phyloP scores from a whole-genome alignment of 257 asterid species.

The Coffea eugenioides region DNA sequence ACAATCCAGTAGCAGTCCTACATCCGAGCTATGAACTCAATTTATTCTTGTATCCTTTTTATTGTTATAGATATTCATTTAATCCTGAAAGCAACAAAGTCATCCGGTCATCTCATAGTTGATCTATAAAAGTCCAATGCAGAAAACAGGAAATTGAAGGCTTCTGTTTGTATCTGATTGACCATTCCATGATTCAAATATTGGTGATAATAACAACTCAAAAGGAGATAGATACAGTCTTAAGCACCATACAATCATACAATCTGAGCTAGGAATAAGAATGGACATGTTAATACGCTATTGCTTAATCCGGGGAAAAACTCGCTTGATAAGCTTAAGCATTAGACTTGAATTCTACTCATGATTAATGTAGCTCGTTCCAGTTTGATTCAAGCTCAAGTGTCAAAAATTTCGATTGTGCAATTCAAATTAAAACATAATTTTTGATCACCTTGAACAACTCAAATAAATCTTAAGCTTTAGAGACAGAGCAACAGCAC shows the following conservation, averaged over 20 bases:
- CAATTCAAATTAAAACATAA: too few species aligned
- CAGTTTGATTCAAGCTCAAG: too few species aligned
- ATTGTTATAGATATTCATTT: background rate
- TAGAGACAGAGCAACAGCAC: too few species aligned
- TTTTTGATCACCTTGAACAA: too few species aligned
- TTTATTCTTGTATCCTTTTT: background rate
- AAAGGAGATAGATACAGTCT: background rate
- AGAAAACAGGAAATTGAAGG: background rate
- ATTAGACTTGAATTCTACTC: background rate
- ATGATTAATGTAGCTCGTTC: background rate
- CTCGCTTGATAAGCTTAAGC: too few species aligned
- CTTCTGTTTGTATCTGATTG: background rate
- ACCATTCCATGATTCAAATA: background rate
- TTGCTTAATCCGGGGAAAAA: background rate
- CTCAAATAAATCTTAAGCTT: too few species aligned
- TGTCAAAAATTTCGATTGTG: too few species aligned
- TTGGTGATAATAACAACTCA: background rate
- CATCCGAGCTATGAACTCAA: background rate
- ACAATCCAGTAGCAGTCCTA: background rate
- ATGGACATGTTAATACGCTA: background rate
- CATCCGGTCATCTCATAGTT: background rate
- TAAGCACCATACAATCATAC: background rate
- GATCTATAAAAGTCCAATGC: background rate
- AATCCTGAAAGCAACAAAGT: background rate
- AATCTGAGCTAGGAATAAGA: background rate